Evolutionary conservation across 306 rosid genomes (phyloP).

Genomic region (Gastrolobium villosum): DNA sequence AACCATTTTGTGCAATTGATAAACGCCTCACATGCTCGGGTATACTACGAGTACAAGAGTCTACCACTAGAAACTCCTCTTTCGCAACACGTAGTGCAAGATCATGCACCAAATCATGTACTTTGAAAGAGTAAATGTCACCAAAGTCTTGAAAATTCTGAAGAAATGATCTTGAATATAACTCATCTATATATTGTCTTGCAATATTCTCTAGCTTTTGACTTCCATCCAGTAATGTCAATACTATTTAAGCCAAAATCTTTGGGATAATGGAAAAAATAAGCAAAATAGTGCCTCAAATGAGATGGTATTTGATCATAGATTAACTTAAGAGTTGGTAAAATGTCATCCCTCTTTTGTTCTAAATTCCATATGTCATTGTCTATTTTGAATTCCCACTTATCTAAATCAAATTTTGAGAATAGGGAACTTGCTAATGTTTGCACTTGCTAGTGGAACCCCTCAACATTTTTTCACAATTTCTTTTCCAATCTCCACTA

Average conservation of each 20-base stretch:
- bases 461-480: conserved; percentile 33
- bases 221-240: neutral
- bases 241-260: neutral
- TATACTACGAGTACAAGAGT: neutral
- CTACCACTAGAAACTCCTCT: neutral
- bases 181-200: neutral
- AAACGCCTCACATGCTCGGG: neutral
- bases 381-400: conserved; percentile 13
- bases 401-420: neutral
- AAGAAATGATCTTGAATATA: conserved; percentile 41
- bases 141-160: conserved; percentile 9
- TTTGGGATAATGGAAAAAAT: conserved; percentile 15
- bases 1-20: conserved; percentile 2
- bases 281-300: conserved; percentile 6
- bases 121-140: neutral
- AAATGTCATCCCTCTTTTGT: conserved; percentile 10
- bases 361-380: conserved; percentile 3
- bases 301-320: conserved; percentile 38
- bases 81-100: neutral
- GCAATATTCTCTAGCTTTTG: neutral
- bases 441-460: conserved; percentile 6
- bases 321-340: conserved; percentile 18
- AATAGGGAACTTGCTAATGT: conserved; percentile 25
- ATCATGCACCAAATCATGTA: conserved; percentile 22
- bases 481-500: conserved; percentile 1